Evolutionary conservation across 257 asterid species (phyloP).

Genomic region (Solanum infundibuliforme): DNA sequence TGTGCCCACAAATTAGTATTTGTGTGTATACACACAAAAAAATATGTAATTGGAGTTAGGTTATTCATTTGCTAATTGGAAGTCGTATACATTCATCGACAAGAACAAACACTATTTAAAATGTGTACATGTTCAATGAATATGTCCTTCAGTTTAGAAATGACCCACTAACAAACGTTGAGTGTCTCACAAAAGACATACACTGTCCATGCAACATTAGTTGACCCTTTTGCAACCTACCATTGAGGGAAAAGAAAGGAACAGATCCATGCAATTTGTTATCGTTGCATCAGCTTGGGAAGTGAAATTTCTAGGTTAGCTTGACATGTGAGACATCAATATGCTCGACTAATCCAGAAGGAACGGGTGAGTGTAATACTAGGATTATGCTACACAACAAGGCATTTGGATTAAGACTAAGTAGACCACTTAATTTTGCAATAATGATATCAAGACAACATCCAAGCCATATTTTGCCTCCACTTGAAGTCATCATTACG

Average conservation of each 20-base stretch:
- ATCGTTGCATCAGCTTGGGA: neutral
- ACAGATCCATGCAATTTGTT: neutral
- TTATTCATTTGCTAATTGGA: neutral
- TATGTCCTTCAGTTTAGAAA: neutral
- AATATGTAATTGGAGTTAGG: neutral
- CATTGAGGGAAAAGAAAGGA: neutral
- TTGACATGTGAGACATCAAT: neutral
- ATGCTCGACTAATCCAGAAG: neutral
- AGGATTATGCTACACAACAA: neutral
- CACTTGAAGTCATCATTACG: slow-evolving; percentile 22
- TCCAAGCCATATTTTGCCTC: slow-evolving; percentile 34
- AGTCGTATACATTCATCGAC: neutral
- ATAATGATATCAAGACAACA: neutral
- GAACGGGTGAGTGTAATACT: neutral
- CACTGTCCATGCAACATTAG: neutral
- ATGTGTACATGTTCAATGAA: neutral
- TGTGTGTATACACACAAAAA: neutral
- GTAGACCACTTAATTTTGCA: neutral
- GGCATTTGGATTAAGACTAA: neutral
- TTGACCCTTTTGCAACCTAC: neutral
- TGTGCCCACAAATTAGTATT: neutral
- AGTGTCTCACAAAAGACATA: neutral
- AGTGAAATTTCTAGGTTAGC: neutral
- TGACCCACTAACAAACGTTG: neutral
- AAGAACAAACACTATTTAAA: neutral